These are phyloP conservation scores for Stachybotrys echinatus DNA, from an alignment of 2,329 filamentous ascomycete genomes.

Conservation along the genomic window DNA sequence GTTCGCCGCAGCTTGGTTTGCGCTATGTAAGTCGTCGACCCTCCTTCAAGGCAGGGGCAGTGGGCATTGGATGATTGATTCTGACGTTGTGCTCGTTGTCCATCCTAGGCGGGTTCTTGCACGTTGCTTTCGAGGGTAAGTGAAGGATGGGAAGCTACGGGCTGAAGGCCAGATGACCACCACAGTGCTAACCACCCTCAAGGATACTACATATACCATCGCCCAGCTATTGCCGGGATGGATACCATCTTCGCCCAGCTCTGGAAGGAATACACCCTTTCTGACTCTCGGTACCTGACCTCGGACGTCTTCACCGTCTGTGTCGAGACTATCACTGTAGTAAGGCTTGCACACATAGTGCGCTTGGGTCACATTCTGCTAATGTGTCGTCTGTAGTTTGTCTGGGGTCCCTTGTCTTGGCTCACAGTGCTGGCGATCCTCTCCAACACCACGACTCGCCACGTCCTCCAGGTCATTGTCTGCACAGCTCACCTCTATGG, in stretches of 20 bases:
- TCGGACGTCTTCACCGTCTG: conserved; percentile 81
- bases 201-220: conserved; percentile 74
- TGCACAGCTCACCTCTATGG: conserved; percentile 55
- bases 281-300: conserved; percentile 81
- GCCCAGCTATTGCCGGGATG: conserved; percentile 57
- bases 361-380: not conserved
- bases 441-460: conserved; percentile 35
- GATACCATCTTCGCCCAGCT: conserved; percentile 76
- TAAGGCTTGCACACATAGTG: conserved; percentile 32
- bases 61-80: not conserved
- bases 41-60: not conserved
- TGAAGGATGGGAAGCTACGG: not conserved
- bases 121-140: conserved; percentile 75
- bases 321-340: conserved; percentile 77
- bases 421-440: conserved; percentile 41
- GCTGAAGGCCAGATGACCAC: not conserved
- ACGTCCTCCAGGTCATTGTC: conserved; percentile 45
- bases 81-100: not conserved
- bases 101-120: conserved; percentile 57
- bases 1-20: conserved; percentile 47
- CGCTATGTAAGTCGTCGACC: conserved; percentile 39
- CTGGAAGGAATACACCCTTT: conserved; percentile 89
- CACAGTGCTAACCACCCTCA: not conserved
- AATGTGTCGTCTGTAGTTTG: conserved; percentile 28
- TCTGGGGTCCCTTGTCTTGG: conserved; percentile 56